These are phyloP conservation scores for Cyclocybe cylindracea DNA, from an alignment of 768 basidiomycete genomes.

Conservation along the genomic window DNA sequence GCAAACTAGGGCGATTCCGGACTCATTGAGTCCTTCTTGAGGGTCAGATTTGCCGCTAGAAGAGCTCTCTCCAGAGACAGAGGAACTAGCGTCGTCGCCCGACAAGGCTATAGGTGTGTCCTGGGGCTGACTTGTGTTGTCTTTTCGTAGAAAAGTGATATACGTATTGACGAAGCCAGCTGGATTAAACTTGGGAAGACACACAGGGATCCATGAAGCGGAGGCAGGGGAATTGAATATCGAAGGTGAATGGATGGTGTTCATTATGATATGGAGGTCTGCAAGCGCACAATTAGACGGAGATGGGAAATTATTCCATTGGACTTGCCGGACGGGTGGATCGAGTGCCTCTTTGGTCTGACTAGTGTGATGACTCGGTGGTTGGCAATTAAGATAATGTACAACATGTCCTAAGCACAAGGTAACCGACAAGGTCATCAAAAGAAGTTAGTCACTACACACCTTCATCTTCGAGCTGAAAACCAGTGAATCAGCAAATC, in stretches of 20 bases:
- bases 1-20: constrained; percentile 69
- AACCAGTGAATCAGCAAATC: constrained; percentile 79
- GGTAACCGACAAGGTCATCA: not conserved
- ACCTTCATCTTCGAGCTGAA: constrained; percentile 83
- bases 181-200: constrained; percentile 92
- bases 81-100: constrained; percentile 7
- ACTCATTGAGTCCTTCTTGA: constrained; percentile 28
- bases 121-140: constrained; percentile 26
- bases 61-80: constrained; percentile 8
- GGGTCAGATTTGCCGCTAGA: constrained; percentile 10
- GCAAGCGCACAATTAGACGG: constrained; percentile 3
- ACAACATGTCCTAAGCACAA: constrained; percentile 77
- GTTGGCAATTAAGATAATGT: constrained; percentile 82
- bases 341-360: constrained; percentile 89
- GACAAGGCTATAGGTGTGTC: constrained; percentile 8
- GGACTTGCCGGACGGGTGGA: constrained; percentile 84
- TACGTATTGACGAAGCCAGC: constrained; percentile 91
- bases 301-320: not conserved
- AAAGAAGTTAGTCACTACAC: constrained; percentile 9
- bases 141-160: constrained; percentile 66
- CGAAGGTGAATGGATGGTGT: constrained; percentile 84
- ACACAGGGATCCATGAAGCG: constrained; percentile 93
- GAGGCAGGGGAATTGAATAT: constrained; percentile 75
- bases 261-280: constrained; percentile 93
- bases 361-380: constrained; percentile 84